Conservation (phyloP, 768 basidiomycete species). For the Wakefieldia striispora region DNA sequence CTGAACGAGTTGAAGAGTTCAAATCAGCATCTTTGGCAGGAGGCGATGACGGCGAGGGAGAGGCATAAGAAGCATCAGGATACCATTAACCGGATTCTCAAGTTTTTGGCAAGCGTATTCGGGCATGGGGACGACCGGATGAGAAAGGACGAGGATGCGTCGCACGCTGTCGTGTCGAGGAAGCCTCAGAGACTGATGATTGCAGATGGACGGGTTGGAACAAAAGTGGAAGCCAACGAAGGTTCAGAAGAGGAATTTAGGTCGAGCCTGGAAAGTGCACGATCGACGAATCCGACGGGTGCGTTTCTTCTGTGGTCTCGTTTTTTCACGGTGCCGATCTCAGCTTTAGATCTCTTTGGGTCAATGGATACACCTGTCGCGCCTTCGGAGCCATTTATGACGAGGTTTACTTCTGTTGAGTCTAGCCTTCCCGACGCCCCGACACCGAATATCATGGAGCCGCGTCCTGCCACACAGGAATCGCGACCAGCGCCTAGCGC, state of each 20-base stretch:
- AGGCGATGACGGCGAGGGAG: conserved; percentile 73
- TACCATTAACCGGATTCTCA: conserved; percentile 92
- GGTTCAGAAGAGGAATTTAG: conserved; percentile 41
- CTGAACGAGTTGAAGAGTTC: conserved; percentile 83
- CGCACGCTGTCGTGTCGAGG: conserved; percentile 48
- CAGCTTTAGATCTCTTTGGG: conserved; percentile 38
- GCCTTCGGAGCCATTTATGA: conserved; percentile 31
- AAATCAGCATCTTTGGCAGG: conserved; percentile 92
- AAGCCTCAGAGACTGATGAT: conserved; percentile 65
- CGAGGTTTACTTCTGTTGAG: conserved; percentile 29
- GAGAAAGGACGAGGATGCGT: conserved; percentile 32
- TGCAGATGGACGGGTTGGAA: conserved; percentile 43
- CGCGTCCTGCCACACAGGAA: conserved; percentile 12
- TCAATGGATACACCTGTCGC: conserved; percentile 47
- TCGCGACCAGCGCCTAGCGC: conserved; percentile 13
- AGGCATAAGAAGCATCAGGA: conserved; percentile 92
- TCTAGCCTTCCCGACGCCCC: conserved; percentile 17
- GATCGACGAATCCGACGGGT: conserved; percentile 16
- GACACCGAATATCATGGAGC: conserved; percentile 12
- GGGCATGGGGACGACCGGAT: conserved; percentile 48
- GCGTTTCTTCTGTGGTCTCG: not conserved
- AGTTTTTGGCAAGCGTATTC: conserved; percentile 93
- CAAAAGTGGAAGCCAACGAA: conserved; percentile 37
- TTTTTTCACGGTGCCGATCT: conserved; percentile 1
- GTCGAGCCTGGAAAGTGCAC: conserved; percentile 28